These are phyloP conservation scores for Aphanomyces astaci DNA, from an alignment of 352 stramenopile species.

Conservation along the genomic window DNA sequence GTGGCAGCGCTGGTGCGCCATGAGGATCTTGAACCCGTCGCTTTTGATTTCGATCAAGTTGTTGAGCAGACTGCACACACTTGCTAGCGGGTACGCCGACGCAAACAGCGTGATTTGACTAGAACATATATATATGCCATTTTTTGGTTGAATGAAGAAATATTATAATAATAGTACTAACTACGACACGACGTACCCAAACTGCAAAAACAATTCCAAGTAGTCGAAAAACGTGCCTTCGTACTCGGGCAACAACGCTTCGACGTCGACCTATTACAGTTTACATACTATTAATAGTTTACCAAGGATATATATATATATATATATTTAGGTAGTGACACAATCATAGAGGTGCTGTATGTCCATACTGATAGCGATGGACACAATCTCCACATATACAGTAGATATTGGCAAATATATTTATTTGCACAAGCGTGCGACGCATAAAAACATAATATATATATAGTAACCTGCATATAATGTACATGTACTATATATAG, in stretches of 20 bases:
- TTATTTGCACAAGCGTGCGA: too few species aligned
- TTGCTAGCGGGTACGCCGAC: conserved; percentile 88
- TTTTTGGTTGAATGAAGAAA: neutral
- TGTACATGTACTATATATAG: too few species aligned
- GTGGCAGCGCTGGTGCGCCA: conserved; percentile 68
- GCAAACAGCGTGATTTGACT: conserved; percentile 92
- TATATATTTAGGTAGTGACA: too few species aligned
- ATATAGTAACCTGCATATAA: too few species aligned
- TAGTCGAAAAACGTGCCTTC: conserved; percentile 91
- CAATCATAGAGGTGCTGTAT: too few species aligned
- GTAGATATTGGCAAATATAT: too few species aligned
- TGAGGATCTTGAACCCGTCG: conserved; percentile 92
- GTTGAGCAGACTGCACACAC: conserved; percentile 89
- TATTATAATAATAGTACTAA: too few species aligned
- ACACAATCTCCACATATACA: too few species aligned
- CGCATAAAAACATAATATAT: too few species aligned
- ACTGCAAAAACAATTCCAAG: conserved; percentile 90
- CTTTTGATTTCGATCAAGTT: conserved; percentile 93
- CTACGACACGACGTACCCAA: conserved; percentile 86
- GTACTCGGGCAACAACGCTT: conserved; percentile 74
- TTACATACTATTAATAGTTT: neutral
- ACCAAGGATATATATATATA: too few species aligned
- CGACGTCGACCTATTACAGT: conserved; percentile 34
- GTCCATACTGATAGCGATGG: too few species aligned
- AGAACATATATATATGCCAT: too few species aligned